phyloP scores from a whole-genome alignment of 179 eudicot species.

The Monotropa hypopitys region DNA sequence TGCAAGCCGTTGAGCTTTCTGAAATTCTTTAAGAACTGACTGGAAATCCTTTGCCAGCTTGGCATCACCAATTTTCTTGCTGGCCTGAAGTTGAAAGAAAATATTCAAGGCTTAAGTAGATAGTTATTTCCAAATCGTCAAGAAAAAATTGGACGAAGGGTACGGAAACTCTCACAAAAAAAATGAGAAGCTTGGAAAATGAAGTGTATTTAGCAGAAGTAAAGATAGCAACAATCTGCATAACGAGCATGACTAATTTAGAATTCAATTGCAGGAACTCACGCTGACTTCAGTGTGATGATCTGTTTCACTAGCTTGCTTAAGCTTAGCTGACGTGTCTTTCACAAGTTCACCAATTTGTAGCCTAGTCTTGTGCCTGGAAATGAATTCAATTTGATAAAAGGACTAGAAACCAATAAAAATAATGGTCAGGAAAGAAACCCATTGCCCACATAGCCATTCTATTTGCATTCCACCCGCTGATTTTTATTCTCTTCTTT shows the following conservation, averaged over 20 bases:
- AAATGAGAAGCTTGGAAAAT: neutral
- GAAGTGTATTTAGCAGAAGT: neutral
- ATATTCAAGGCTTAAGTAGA: neutral
- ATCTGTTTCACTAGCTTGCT: constrained; percentile 62
- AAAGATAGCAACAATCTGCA: neutral
- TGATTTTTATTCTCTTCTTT: neutral
- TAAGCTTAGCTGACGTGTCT: constrained; percentile 67
- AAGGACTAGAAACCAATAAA: neutral
- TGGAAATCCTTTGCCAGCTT: constrained; percentile 39
- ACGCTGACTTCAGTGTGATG: constrained; percentile 39
- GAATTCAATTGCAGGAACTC: constrained; percentile 18
- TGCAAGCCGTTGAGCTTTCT: constrained; percentile 34
- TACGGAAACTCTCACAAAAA: neutral
- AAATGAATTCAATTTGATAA: neutral
- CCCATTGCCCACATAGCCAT: neutral
- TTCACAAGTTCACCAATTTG: constrained; percentile 63
- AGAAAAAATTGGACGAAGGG: neutral
- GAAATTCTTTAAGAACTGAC: constrained; percentile 29
- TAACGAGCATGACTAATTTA: neutral
- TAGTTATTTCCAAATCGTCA: neutral
- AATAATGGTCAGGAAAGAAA: neutral
- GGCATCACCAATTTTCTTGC: constrained; percentile 28
- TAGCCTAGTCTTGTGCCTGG: constrained; percentile 61
- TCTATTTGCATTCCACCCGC: neutral
- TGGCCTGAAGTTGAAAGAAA: constrained; percentile 19